These are phyloP conservation scores for Diplotaxis tenuifolia DNA, from an alignment of 345 rosid species.

Conservation along the genomic window DNA sequence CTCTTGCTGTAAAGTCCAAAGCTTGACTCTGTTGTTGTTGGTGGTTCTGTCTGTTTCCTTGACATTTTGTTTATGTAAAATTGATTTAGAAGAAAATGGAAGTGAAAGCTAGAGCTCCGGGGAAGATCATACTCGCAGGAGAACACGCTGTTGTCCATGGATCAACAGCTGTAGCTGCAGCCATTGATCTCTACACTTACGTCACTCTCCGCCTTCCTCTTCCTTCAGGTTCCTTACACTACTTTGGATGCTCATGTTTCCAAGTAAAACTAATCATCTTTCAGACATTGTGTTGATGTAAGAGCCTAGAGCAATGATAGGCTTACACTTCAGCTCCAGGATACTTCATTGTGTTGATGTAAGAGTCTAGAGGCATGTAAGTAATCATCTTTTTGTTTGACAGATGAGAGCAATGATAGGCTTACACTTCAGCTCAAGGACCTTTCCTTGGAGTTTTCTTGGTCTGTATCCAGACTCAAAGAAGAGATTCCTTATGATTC, in stretches of 20 bases:
- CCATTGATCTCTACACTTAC: slow-evolving; percentile 76
- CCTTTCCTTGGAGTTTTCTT: slow-evolving; percentile 63
- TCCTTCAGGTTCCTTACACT: slow-evolving; percentile 45
- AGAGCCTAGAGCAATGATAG: slow-evolving; percentile 34
- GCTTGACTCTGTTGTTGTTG: neutral
- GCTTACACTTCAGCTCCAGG: slow-evolving; percentile 61
- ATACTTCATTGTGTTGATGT: slow-evolving; percentile 20
- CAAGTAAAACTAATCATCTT: neutral
- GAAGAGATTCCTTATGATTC: slow-evolving; percentile 46
- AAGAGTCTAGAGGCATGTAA: neutral
- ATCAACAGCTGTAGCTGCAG: slow-evolving; percentile 83
- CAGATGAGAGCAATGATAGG: slow-evolving; percentile 53
- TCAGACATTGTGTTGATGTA: neutral
- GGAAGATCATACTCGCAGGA: slow-evolving; percentile 89
- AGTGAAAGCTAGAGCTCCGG: slow-evolving; percentile 93
- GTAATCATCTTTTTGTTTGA: too few relatives aligned
- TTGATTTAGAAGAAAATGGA: slow-evolving; percentile 55
- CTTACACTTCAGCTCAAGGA: slow-evolving; percentile 65
- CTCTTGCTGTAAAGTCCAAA: too few relatives aligned
- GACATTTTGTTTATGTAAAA: neutral
- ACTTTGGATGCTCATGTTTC: neutral
- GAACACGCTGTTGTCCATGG: slow-evolving; percentile 99
- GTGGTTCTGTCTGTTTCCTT: neutral
- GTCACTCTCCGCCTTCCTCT: slow-evolving; percentile 57
- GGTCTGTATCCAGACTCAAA: slow-evolving; percentile 64